Evolutionary conservation across 352 stramenopile genomes (phyloP), one percentile per base, ranked within the genome.

Genomic region (Phytophthora pluvialis): DNA sequence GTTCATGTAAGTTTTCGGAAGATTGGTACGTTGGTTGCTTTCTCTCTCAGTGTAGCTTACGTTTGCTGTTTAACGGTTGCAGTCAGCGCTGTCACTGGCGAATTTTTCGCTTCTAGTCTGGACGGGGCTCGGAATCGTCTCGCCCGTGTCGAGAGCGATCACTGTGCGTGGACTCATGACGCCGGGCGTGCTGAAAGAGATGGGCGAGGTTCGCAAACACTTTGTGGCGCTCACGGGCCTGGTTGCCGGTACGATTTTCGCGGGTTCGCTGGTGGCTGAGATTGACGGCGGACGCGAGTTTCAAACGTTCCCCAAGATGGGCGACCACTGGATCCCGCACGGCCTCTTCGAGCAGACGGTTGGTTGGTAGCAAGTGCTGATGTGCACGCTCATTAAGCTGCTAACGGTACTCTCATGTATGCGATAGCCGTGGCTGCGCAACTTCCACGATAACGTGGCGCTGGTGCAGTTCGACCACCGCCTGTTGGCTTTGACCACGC

Each of bases 281-380:
- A 99, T 99, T 67, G 97, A 99, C 73, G 97, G 94, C 0, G 97
- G 97, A n/a, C 84, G 87, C 13, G 95, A 95, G n/a, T 99, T 97
- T 87, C 99, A 99, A 72, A 97, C 88, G 43, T 99, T 95, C 50
- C 97, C 97, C 15, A 94, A 95, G 58, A 98, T 98, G 94, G 74
- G 77, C 40, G 82, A 87, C 16, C 75, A 76, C 26, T 98, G 90
- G 90, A 92, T 99, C 49, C 96, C 97, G 8, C 62, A 81, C 12
- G 80, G 80, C 0, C 49, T 91, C 16, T 84, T 91, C 46, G 82
- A 88, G 6, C 70, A 82, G 12, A 76, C 70, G 64, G 82, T 89
- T 43, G 16, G 62, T 54, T 18, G 25, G 31, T 33, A 31, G 36
- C 11, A 53, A 16, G 18, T 12, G 29, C 25, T 36, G 21, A 18